Conservation (phyloP, 1,284 basidiomycete genomes). For the Fomitopsis schrenkii region DNA sequence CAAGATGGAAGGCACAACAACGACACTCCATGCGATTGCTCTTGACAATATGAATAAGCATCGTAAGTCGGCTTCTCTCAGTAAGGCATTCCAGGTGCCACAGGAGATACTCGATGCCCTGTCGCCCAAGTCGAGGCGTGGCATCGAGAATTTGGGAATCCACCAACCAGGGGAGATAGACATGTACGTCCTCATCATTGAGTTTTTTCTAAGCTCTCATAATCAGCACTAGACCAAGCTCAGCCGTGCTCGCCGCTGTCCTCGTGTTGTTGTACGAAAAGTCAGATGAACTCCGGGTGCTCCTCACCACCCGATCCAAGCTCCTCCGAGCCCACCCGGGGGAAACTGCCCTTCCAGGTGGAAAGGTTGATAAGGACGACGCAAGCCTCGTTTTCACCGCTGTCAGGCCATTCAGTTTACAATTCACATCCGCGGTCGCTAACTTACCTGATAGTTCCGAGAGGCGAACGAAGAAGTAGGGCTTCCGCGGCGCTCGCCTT, state of each 20-base stretch:
- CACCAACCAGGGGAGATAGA: slow-evolving; percentile 40
- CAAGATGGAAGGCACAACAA: neutral
- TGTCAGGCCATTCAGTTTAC: slow-evolving; percentile 38
- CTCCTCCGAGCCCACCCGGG: slow-evolving; percentile 72
- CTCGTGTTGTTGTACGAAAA: slow-evolving; percentile 75
- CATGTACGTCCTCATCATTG: slow-evolving; percentile 41
- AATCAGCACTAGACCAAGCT: slow-evolving; percentile 35
- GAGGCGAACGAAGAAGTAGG: slow-evolving; percentile 83
- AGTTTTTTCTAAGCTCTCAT: neutral
- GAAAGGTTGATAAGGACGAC: slow-evolving; percentile 73
- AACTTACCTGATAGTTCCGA: slow-evolving; percentile 45
- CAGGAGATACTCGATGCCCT: slow-evolving; percentile 10
- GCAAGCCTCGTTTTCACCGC: slow-evolving; percentile 63
- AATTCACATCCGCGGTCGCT: neutral
- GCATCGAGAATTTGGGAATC: slow-evolving; percentile 34
- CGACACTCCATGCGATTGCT: neutral
- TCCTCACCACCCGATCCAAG: slow-evolving; percentile 83
- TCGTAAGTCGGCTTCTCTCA: slow-evolving; percentile 6
- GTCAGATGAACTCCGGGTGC: slow-evolving; percentile 61
- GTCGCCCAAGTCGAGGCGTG: slow-evolving; percentile 17
- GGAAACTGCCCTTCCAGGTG: slow-evolving; percentile 81
- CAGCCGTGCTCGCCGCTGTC: slow-evolving; percentile 65
- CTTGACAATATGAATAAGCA: neutral
- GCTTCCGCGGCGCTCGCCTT: slow-evolving; percentile 53
- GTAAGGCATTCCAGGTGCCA: slow-evolving; percentile 8